phyloP scores from a whole-genome alignment of 306 rosid genomes.

The Prunus armeniaca region DNA sequence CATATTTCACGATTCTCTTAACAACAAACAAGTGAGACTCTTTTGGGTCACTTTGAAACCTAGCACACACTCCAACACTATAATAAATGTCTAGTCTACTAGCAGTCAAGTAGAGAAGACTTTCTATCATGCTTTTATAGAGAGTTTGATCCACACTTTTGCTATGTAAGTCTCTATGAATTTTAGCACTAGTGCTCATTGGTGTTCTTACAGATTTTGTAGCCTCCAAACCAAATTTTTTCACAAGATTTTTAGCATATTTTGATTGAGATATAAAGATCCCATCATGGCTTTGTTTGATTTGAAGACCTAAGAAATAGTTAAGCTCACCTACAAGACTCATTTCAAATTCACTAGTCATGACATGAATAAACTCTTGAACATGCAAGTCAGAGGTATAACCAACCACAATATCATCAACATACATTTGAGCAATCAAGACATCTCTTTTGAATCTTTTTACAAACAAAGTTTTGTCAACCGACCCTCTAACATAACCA shows the following conservation, averaged over 20 bases:
- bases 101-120: neutral
- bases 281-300: neutral
- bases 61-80: neutral
- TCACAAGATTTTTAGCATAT: too few relatives aligned
- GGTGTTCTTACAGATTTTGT: too few relatives aligned
- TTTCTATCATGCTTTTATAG: too few relatives aligned
- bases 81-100: neutral
- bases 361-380: neutral
- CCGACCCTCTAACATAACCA: neutral
- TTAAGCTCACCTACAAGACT: neutral
- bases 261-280: neutral
- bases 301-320: neutral
- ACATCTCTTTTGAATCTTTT: neutral
- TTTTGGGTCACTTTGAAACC: neutral
- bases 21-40: neutral
- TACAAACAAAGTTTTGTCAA: neutral
- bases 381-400: neutral
- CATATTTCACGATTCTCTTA: neutral
- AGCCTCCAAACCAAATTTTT: too few relatives aligned
- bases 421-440: neutral
- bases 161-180: too few relatives aligned
- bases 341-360: slow-evolving; percentile 4
- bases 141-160: neutral
- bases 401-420: neutral
- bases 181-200: too few relatives aligned